Evolutionary conservation across 345 rosid species (phyloP), one percentile per base, ranked within the genome.

Genomic region (Bruguiera parviflora): DNA sequence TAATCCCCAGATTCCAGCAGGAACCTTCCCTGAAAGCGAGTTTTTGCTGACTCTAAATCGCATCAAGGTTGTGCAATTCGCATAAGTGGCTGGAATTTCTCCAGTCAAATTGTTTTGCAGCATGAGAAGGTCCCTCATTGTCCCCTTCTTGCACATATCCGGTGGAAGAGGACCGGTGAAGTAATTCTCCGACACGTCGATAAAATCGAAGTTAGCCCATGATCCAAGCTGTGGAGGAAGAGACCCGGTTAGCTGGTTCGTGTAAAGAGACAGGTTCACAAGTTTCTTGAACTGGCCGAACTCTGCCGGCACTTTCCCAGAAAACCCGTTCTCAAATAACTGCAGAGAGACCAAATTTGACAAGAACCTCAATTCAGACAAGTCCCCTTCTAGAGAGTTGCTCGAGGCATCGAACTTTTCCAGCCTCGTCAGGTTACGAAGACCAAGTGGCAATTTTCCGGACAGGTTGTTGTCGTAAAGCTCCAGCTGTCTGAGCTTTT

Each of bases 1-100:
- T 67, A 94, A 79, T 3, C 97, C 96, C 96, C 97, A 91, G 28
- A 94, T 82, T 16, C 96, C 92, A 0, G 86, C 58, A 0, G 98
- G 98, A 56, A 94, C 84, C 0, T 67, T 71, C 21, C 98, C 98
- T 0, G 90, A 69, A 2, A 94, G 88, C 0, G 78, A 82, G 76
- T 94, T 94, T 4, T 82, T 71, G 59, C 79, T 83, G 21, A 94
- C 96, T 70, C 99, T 84, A 69, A 94, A 91, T 39, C 99, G 84
- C 69, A 33, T 1, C 19, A 94, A 68, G 49, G 86, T 80, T 43
- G 8, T 46, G 71, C 99, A 94, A 61, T 75, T 86, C 0, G 80
- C 89, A 39, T 94, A 94, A 9, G 77, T 75, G 2, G 80, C 76
- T 0, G 99, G 97, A 65, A 94, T 91, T 28, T 84, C 84, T 7